Percentiles rank a stretch among this genome's conserved stretches.
These are phyloP conservation scores for Termitomyces sp. DNA, from an alignment of 768 basidiomycete genomes.

Conservation along the genomic window DNA sequence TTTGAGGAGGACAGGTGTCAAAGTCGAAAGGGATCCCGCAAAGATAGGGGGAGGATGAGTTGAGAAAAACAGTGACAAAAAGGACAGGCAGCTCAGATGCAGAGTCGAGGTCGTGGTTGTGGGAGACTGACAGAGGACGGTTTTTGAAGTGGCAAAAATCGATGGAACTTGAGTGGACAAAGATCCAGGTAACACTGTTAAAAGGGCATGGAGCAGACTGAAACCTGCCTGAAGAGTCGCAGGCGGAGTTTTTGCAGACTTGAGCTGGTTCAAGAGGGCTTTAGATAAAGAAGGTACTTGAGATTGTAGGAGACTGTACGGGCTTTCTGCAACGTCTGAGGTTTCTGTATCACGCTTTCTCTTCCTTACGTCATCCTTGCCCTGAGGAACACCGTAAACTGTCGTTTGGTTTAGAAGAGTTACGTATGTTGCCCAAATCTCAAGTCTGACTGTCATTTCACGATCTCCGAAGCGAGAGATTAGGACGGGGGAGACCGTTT, in stretches of 20 bases:
- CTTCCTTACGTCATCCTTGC: conserved; percentile 53
- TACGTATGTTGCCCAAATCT: conserved; percentile 86
- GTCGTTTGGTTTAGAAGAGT: conserved; percentile 79
- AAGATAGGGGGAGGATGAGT: conserved; percentile 60
- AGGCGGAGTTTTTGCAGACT: conserved; percentile 70
- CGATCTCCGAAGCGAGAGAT: conserved; percentile 92
- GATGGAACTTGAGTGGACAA: conserved; percentile 62
- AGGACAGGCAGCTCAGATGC: conserved; percentile 79
- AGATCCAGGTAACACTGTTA: conserved; percentile 79
- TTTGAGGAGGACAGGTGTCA: conserved; percentile 73
- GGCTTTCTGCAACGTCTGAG: conserved; percentile 72
- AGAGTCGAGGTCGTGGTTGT: conserved; percentile 77
- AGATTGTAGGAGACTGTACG: conserved; percentile 60
- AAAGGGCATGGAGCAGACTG: conserved; percentile 65
- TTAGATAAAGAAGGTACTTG: conserved; percentile 81
- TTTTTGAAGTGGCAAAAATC: conserved; percentile 60
- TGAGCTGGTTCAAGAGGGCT: conserved; percentile 80
- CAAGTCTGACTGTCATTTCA: conserved; percentile 90
- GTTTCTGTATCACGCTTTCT: conserved; percentile 74
- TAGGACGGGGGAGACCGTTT: conserved; percentile 79
- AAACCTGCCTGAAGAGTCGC: conserved; percentile 85
- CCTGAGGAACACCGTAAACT: conserved; percentile 61
- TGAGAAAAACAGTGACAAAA: conserved; percentile 80
- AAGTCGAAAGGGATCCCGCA: conserved; percentile 48
- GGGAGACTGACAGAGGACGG: conserved; percentile 59